Conservation (phyloP, 352 stramenopile species). For the Phytophthora boehmeriae region DNA sequence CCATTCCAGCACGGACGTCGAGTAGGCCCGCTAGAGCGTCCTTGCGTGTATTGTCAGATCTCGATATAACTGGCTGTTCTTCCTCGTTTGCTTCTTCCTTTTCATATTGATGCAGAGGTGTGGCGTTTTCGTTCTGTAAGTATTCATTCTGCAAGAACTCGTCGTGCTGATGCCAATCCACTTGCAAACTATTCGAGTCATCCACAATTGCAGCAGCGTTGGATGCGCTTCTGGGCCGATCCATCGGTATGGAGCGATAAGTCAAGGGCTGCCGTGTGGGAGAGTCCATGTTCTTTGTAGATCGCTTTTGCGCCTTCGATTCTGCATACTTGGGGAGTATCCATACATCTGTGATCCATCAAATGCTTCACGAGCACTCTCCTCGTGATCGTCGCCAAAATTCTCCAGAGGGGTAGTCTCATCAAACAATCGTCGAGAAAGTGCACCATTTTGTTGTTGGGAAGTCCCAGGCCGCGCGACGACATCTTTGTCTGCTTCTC, state of each 20-base stretch:
- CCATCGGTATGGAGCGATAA: conserved; percentile 1
- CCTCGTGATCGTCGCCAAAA: conserved; percentile 10
- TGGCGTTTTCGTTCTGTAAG: conserved; percentile 12
- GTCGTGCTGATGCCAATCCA: conserved; percentile 8
- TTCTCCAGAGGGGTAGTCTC: conserved; percentile 8
- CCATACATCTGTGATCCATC: conserved; percentile 35
- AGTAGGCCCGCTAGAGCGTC: conserved; percentile 34
- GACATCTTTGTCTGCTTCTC: conserved; percentile 1
- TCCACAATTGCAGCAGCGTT: conserved; percentile 10
- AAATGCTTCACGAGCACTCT: conserved; percentile 8
- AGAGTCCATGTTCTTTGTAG: not conserved
- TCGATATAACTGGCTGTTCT: not conserved
- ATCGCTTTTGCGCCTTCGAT: not conserved
- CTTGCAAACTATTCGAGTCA: not conserved
- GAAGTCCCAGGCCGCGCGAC: not conserved
- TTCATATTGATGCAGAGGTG: conserved; percentile 6
- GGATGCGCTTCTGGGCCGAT: conserved; percentile 6
- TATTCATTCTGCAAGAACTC: conserved; percentile 6
- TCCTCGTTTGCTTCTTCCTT: conserved; percentile 16
- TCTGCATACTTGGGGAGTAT: not conserved
- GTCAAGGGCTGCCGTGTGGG: not conserved
- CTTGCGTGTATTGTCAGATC: conserved; percentile 4
- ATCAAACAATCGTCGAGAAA: conserved; percentile 19
- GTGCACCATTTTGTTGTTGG: conserved; percentile 1
- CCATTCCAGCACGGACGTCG: conserved; percentile 30